Base-by-base conservation (phyloP, 768 basidiomycete species). In the Naganishia antarctica region DNA sequence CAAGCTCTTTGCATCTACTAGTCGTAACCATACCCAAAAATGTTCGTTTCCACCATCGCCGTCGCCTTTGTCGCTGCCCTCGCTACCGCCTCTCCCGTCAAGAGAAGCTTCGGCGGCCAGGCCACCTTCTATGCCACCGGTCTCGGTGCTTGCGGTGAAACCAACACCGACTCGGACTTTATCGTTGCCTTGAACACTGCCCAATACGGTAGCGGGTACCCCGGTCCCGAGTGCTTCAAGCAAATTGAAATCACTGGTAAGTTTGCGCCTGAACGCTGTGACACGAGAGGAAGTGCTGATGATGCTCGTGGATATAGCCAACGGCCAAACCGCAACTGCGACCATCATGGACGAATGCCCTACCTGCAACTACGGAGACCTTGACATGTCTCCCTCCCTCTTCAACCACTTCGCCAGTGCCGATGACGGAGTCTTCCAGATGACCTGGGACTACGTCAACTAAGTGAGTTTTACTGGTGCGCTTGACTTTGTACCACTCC, bases 341-440 rank as follows among this genome's bases (percentile, higher is more conserved):
- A 75, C 68, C 1, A 83, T 90, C 70, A 80, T 81, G 78, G 88
- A 90, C 74, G 66, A 87, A 83, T 89, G 88, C 73, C 83, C 84
- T 47, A 83, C 81, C 21, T 90, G 89, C 73, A 83, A 84, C 26
- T 81, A 73, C 34, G 82, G 81, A 28, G 88, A 83, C 44, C 82
- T 90, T 28, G 89, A 91, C 78, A 79, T 90, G 61, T 85, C 85
- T 28, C 70, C 76, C 15, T 84, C 85, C 59, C 81, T 90, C 49
- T 90, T 91, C 78, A 63, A 76, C 29, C 83, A 79, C 80, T 66
- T 66, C 34, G 65, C 57, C 32, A 40, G 13, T 15, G 47, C 41
- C 21, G 65, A 66, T 28, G 43, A 61, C 4, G 65, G 65, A 31
- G 60, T 66, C 12, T 40, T 49, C 12, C 34, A 60, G 21, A 49